These are phyloP conservation scores for Salix caprea DNA, from an alignment of 345 rosid genomes.

Conservation along the genomic window DNA sequence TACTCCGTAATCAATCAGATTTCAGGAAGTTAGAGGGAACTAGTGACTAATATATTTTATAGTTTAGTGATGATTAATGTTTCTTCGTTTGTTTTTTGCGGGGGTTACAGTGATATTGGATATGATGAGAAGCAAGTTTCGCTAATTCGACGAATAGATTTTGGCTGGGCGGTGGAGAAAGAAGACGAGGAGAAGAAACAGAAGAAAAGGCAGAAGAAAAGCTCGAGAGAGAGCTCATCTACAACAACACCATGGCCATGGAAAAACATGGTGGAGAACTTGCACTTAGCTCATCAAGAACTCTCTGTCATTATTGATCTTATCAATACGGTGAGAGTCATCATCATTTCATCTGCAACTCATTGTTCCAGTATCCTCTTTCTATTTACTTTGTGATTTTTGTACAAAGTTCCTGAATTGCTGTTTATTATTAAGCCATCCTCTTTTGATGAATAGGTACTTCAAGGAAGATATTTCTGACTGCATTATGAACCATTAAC, in stretches of 20 bases:
- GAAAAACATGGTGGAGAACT: conserved; percentile 90
- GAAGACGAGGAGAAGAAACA: conserved; percentile 46
- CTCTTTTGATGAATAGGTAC: background rate
- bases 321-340: conserved; percentile 66
- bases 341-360: background rate
- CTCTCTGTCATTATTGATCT: conserved; percentile 82
- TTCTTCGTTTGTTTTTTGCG: background rate
- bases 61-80: background rate
- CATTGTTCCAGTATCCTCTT: no score
- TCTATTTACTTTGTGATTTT: background rate
- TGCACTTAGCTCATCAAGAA: conserved; percentile 90
- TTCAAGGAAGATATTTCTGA: background rate
- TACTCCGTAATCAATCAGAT: background rate
- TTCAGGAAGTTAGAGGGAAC: background rate
- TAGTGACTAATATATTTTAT: background rate
- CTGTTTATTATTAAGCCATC: no score
- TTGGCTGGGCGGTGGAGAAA: conserved; percentile 88
- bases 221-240: conserved; percentile 46
- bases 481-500: background rate
- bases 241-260: conserved; percentile 55
- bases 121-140: conserved; percentile 82
- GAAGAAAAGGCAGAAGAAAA: conserved; percentile 59
- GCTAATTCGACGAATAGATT: conserved; percentile 68
- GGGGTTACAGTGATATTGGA: conserved; percentile 49
- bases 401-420: background rate